These are phyloP conservation scores for Pyrenochaeta sp. DNA, from an alignment of 2,329 filamentous ascomycete genomes.

Conservation along the genomic window DNA sequence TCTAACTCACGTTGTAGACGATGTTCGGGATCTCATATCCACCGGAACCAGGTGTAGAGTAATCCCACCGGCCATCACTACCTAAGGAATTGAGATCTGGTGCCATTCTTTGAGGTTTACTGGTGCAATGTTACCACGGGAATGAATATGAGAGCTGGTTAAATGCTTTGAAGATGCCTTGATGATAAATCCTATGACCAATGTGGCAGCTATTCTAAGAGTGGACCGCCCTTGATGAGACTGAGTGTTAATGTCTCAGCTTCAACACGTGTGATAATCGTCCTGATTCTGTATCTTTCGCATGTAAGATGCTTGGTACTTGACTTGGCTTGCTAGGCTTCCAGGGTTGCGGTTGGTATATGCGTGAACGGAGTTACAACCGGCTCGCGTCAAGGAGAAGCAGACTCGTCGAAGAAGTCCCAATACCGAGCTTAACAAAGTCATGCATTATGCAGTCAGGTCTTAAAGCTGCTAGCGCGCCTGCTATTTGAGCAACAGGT, in stretches of 20 bases:
- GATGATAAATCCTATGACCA: background rate
- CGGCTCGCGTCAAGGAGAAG: too few relatives aligned
- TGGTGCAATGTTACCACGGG: background rate
- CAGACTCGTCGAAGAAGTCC: too few relatives aligned
- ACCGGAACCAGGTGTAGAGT: slow-evolving; percentile 53
- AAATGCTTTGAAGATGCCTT: background rate
- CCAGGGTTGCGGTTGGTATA: too few relatives aligned
- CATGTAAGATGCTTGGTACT: background rate
- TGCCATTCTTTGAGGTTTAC: slow-evolving; percentile 41
- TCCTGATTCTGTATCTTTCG: background rate
- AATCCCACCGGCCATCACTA: slow-evolving; percentile 50
- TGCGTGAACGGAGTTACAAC: too few relatives aligned
- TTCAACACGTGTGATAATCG: background rate
- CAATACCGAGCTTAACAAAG: too few relatives aligned
- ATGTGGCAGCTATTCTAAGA: background rate
- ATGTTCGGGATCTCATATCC: slow-evolving; percentile 54
- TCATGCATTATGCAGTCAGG: too few relatives aligned
- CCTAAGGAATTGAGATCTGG: slow-evolving; percentile 53
- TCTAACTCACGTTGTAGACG: slow-evolving; percentile 42
- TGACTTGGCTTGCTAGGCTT: too few relatives aligned
- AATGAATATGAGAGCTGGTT: background rate
- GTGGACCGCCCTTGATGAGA: background rate
- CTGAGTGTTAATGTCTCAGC: background rate
- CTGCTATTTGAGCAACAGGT: background rate
- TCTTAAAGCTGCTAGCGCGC: background rate